Conservation (phyloP, 1,139 yeast species). For the Pichia kudriavzevii region DNA sequence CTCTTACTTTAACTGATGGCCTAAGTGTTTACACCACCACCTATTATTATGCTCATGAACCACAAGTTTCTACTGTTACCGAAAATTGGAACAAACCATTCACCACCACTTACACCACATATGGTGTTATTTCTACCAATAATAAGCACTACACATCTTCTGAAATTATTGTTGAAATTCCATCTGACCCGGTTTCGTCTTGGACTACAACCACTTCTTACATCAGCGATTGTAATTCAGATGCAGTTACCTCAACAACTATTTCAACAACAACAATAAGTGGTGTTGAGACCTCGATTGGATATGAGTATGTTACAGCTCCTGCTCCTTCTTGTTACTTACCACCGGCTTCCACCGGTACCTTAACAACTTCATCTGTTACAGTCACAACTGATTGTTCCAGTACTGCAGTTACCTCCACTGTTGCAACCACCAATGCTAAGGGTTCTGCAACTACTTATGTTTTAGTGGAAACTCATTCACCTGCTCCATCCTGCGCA, state of each 20-base stretch:
- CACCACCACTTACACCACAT: conserved; percentile 2
- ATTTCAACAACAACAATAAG: not conserved
- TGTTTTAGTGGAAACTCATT: not conserved
- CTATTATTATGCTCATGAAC: conserved; percentile 1
- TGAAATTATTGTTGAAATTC: conserved; percentile 6
- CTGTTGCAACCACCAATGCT: not conserved
- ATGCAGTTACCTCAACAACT: conserved; percentile 1
- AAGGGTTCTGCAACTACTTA: not conserved
- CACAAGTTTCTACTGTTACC: conserved; percentile 3
- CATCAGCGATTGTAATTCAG: not conserved
- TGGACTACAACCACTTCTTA: conserved; percentile 1
- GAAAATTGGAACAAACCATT: conserved; percentile 3
- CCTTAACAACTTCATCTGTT: not conserved
- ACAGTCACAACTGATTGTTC: not conserved
- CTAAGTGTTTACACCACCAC: conserved; percentile 4
- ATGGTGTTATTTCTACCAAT: not conserved
- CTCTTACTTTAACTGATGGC: not conserved
- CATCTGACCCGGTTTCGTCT: not conserved
- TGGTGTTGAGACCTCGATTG: conserved; percentile 2
- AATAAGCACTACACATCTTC: conserved; percentile 4
- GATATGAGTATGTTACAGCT: conserved; percentile 1
- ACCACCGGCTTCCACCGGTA: not conserved
- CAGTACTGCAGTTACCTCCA: not conserved
- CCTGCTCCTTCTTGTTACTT: conserved; percentile 1
- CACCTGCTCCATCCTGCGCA: no score